Evolutionary conservation across 2,329 filamentous ascomycete species (phyloP), one percentile per base, ranked within the genome.

Genomic region (Penicillium aurantiogriseum): DNA sequence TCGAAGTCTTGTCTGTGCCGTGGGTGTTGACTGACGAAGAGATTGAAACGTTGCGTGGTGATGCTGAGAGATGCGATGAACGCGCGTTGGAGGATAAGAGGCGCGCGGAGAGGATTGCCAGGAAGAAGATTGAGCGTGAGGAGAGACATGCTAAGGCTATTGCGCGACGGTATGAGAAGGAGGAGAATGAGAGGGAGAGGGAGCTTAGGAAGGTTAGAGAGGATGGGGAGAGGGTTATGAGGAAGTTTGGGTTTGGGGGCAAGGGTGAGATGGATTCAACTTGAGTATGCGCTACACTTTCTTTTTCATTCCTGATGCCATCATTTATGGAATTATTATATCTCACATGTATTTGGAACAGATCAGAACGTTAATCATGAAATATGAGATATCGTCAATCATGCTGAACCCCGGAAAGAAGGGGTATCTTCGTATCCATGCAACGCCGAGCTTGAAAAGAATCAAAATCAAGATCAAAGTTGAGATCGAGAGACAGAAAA

Each of bases 11-110:
- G 23, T 74, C 73, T 3, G 72, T 71, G 51, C 83, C 83, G 2
- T 87, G 85, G 85, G 64, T 74, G 3, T 60, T 88, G 44, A 73
- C 68, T 0, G 66, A 71, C 0, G 69, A 71, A 29, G 76, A 84
- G 59, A 69, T 79, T 44, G 74, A 71, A 54, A 67, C 64, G 47
- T 71, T 85, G 31, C 69, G 72, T 8, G 62, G 64, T n/a, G 77
- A 78, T 56, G 70, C 71, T 5, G 74, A 78, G 42, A 71, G 68
- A 29, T 76, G 76, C 47, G 76, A 72, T 54, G 72, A 70, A 52
- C 71, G 68, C 29, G 70, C 72, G 49, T 66, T 71, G 29, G 74
- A 76, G 56, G 72, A 73, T 72, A 72, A 67, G 61, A 68, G 59
- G 44, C 66, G 64, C 61, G 74, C 69, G 56, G 63, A 64, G 54